Evolutionary conservation across 2,329 filamentous ascomycete genomes (phyloP).

Genomic region (Apiospora sp.): DNA sequence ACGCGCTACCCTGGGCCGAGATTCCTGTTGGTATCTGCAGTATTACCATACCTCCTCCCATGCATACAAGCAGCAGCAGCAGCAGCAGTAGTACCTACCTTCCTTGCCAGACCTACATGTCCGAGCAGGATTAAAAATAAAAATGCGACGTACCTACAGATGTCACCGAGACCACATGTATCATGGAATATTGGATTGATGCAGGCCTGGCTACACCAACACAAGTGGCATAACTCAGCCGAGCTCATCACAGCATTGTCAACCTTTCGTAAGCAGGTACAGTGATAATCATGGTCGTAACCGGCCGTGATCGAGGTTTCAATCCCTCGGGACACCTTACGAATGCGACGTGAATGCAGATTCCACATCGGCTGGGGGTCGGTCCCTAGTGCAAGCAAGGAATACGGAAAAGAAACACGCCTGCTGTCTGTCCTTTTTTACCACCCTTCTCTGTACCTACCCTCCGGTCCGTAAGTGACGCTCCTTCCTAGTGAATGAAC

Average conservation of each 20-base stretch:
- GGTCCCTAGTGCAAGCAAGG: not conserved
- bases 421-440: not conserved
- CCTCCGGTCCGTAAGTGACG: not conserved
- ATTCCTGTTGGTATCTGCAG: slow-evolving; percentile 22
- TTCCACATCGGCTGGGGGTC: slow-evolving; percentile 17
- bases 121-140: not conserved
- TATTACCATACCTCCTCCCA: slow-evolving; percentile 16
- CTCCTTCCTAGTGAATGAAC: not conserved
- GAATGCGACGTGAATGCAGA: slow-evolving; percentile 11
- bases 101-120: slow-evolving; percentile 12
- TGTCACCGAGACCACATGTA: slow-evolving; percentile 7
- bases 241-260: not conserved
- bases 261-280: slow-evolving; percentile 3
- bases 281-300: not conserved
- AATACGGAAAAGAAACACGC: not conserved
- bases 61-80: not conserved
- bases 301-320: slow-evolving; percentile 12
- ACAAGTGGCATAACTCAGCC: slow-evolving; percentile 14
- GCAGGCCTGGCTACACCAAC: slow-evolving; percentile 16
- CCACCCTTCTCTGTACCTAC: not conserved
- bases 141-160: slow-evolving; percentile 8
- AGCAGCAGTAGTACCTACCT: not conserved
- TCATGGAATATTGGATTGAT: slow-evolving; percentile 10
- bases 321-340: slow-evolving; percentile 3
- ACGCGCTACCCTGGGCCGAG: slow-evolving; percentile 21